These are phyloP conservation scores for Sarocladiaceae sp. DNA, from an alignment of 2,329 filamentous ascomycete genomes.

Conservation along the genomic window DNA sequence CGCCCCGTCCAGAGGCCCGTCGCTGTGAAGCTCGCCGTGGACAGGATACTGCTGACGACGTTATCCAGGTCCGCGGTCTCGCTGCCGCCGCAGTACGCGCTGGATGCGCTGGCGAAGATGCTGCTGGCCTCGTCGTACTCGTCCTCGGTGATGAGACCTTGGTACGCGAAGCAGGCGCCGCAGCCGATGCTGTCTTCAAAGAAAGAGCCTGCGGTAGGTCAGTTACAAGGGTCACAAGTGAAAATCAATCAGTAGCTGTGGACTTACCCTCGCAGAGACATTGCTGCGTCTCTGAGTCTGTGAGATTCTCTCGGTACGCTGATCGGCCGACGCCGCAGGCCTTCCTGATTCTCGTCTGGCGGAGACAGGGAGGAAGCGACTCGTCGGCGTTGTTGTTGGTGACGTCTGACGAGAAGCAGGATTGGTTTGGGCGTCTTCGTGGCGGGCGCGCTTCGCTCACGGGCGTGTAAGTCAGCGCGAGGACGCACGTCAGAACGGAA, in stretches of 20 bases:
- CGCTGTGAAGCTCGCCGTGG: neutral
- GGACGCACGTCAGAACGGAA: too few relatives aligned
- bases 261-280: constrained; percentile 3
- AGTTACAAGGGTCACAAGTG: too few relatives aligned
- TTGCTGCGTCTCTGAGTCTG: neutral
- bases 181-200: constrained; percentile 4
- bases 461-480: too few relatives aligned
- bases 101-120: neutral
- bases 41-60: neutral
- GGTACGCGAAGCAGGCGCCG: neutral
- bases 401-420: too few relatives aligned
- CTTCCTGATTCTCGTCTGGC: constrained; percentile 1
- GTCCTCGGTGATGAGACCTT: neutral
- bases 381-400: constrained; percentile 2
- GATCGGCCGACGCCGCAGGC: neutral
- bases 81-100: neutral
- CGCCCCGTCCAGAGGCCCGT: neutral
- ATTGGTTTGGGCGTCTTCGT: too few relatives aligned
- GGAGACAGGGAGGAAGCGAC: constrained; percentile 1
- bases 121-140: neutral
- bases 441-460: too few relatives aligned
- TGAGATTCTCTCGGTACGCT: neutral
- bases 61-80: neutral
- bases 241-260: neutral
- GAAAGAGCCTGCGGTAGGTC: constrained; percentile 2